Percentiles rank a stretch among this genome's conserved stretches.
Evolutionary conservation across 2,329 filamentous ascomycete genomes (phyloP).

Genomic region (Fusarium continuum): DNA sequence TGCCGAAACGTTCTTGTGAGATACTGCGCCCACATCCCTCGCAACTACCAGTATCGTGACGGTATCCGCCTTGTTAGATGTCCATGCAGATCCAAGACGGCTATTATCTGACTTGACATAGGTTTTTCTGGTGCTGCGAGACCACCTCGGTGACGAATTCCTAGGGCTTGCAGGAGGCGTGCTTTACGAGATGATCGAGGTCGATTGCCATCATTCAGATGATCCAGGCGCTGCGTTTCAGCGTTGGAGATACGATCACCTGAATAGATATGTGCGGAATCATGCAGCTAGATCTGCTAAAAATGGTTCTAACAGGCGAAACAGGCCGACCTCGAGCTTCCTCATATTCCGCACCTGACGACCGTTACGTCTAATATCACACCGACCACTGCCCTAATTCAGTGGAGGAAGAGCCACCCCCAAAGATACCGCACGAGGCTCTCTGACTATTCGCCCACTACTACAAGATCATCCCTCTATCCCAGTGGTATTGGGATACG

Average conservation of each 20-base stretch:
- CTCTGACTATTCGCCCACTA: conserved; percentile 48
- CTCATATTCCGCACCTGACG: conserved; percentile 58
- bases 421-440: conserved; percentile 53
- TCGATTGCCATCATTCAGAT: conserved; percentile 55
- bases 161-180: conserved; percentile 56
- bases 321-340: conserved; percentile 55
- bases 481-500: conserved; percentile 47
- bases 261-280: conserved; percentile 53
- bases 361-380: conserved; percentile 55
- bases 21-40: conserved; percentile 55
- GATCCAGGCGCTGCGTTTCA: conserved; percentile 58
- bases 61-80: conserved; percentile 52
- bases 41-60: conserved; percentile 58
- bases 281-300: not conserved
- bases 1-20: conserved; percentile 57
- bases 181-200: conserved; percentile 58
- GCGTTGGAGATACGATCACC: conserved; percentile 56
- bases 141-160: conserved; percentile 57
- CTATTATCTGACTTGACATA: conserved; percentile 23
- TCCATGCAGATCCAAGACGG: not conserved
- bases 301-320: conserved; percentile 15
- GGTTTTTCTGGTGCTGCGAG: conserved; percentile 55
- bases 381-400: conserved; percentile 50
- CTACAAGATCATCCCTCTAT: conserved; percentile 13
- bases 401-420: conserved; percentile 51